These are phyloP conservation scores for Luffa aegyptiaca DNA, from an alignment of 306 rosid species.

Conservation along the genomic window DNA sequence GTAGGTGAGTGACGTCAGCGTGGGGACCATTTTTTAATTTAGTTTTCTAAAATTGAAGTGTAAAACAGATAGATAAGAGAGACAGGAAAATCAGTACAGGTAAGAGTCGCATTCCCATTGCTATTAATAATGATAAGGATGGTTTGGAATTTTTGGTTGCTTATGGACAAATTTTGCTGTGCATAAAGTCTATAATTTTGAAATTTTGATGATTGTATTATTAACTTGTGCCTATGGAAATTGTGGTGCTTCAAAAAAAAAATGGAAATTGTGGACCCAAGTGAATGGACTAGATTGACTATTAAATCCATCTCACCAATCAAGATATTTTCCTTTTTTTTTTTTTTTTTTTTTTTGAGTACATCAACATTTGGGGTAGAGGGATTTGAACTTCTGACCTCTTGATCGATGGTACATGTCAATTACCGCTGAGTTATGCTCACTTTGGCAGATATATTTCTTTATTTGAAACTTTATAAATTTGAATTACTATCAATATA, in stretches of 20 bases:
- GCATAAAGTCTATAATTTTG: neutral
- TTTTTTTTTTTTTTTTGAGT: no score
- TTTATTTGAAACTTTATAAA: no score
- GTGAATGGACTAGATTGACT: neutral
- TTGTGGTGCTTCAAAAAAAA: neutral
- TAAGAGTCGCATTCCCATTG: neutral
- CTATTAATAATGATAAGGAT: neutral
- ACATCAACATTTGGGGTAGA: no score
- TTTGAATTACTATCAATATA: no score
- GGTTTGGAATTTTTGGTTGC: neutral
- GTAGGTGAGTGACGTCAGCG: neutral
- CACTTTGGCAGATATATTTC: no score
- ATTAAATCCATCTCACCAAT: neutral
- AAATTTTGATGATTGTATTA: neutral
- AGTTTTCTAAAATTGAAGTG: neutral
- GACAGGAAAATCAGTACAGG: neutral
- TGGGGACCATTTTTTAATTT: neutral
- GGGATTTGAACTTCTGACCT: no score
- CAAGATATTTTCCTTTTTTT: neutral
- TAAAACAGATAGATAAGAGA: neutral
- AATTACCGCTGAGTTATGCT: no score
- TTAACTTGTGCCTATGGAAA: neutral
- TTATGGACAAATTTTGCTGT: neutral
- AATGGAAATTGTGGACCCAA: neutral
- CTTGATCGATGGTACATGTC: no score